A percentile compares a stretch with the other conserved stretches of the same genome.
Evolutionary conservation across 441 rosid species (phyloP).

Genomic region (Jatropha podagrica): DNA sequence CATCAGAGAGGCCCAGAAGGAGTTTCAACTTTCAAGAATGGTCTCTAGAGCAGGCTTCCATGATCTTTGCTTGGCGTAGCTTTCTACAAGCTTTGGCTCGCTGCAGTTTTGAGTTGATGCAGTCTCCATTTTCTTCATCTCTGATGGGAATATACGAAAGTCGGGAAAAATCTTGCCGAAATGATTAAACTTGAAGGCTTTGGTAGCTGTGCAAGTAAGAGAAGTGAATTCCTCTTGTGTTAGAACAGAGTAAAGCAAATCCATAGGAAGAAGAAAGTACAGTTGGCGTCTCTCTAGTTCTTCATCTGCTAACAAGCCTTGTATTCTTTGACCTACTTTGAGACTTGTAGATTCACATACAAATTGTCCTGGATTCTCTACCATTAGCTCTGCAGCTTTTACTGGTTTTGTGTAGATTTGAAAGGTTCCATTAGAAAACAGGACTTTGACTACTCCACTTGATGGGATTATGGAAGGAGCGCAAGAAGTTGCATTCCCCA

Average conservation of each 20-base stretch:
- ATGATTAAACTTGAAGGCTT: constrained; percentile 33
- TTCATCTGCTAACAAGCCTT: constrained; percentile 43
- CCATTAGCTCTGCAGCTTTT: constrained; percentile 44
- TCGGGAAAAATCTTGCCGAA: constrained; percentile 52
- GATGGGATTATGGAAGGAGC: constrained; percentile 37
- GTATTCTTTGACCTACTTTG: constrained; percentile 37
- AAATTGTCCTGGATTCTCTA: constrained; percentile 44
- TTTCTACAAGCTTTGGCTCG: constrained; percentile 20
- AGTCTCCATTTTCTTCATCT: constrained; percentile 19
- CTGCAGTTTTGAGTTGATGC: neutral
- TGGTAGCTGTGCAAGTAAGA: constrained; percentile 35
- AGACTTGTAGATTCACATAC: constrained; percentile 42
- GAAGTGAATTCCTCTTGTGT: constrained; percentile 45
- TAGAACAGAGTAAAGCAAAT: constrained; percentile 47
- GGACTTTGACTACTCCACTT: constrained; percentile 33
- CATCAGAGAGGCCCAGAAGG: constrained; percentile 10
- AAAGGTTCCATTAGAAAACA: constrained; percentile 32
- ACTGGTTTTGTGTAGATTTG: constrained; percentile 38
- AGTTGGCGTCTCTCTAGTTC: constrained; percentile 35
- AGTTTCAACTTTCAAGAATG: constrained; percentile 46
- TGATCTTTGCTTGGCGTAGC: constrained; percentile 45
- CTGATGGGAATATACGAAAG: constrained; percentile 43
- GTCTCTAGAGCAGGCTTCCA: constrained; percentile 67
- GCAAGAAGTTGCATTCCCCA: constrained; percentile 56
- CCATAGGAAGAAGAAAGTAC: constrained; percentile 60